Evolutionary conservation across 345 rosid genomes (phyloP).

Genomic region (Rhizophora apiculata): DNA sequence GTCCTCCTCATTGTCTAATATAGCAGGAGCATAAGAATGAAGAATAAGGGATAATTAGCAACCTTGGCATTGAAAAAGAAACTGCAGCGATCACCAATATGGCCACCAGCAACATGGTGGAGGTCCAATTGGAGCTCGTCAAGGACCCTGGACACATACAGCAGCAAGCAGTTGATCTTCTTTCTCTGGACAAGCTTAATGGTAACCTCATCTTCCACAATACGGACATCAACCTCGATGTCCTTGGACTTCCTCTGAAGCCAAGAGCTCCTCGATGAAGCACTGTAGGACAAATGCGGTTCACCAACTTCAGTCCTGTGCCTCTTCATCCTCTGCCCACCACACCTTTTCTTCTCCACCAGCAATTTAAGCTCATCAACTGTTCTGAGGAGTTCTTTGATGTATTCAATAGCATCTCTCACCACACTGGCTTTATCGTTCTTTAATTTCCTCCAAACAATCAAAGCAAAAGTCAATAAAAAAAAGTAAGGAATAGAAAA

Average conservation of each 20-base stretch:
- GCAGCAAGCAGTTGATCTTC: conserved; percentile 77
- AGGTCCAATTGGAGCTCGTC: conserved; percentile 80
- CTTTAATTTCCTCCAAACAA: conserved; percentile 25
- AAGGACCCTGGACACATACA: conserved; percentile 64
- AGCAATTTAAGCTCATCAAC: conserved; percentile 71
- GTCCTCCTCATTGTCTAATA: background rate
- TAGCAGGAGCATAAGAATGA: background rate
- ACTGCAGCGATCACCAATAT: conserved; percentile 73
- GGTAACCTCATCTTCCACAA: conserved; percentile 77
- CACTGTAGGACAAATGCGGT: conserved; percentile 42
- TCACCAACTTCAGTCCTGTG: conserved; percentile 38
- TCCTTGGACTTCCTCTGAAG: conserved; percentile 84
- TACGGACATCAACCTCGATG: conserved; percentile 78
- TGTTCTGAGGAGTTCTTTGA: conserved; percentile 62
- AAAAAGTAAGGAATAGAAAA: background rate
- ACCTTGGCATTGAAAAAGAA: conserved; percentile 87
- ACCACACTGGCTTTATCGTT: conserved; percentile 77
- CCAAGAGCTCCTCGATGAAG: conserved; percentile 75
- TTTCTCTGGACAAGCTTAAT: conserved; percentile 78
- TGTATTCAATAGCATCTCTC: conserved; percentile 74
- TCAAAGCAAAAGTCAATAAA: background rate
- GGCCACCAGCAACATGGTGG: conserved; percentile 87
- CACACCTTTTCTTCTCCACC: conserved; percentile 67
- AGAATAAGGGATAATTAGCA: background rate
- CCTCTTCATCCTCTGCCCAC: conserved; percentile 46